Evolutionary conservation across 2,329 filamentous ascomycete species (phyloP), one percentile per base, ranked within the genome.

Genomic region (Paradendryphiella salina): DNA sequence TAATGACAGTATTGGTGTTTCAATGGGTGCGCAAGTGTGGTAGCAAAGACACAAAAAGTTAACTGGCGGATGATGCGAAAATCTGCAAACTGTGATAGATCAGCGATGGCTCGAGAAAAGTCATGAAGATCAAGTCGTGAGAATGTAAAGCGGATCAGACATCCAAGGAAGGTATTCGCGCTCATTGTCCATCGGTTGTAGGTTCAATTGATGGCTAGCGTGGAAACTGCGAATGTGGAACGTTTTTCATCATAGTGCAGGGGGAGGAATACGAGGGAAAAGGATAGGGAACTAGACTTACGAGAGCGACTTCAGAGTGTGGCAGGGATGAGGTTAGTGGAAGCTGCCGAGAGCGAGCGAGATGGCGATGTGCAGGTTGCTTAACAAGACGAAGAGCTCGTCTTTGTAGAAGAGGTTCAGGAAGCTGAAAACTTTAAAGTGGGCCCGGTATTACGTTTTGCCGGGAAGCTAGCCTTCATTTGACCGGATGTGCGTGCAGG

Each of bases 211-310:
- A 80, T 80, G 82, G 81, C 85, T 88, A 85, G 80, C 88, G 87
- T 89, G 87, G 85, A 90, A 90, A 90, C 87, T 90, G 87, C 87
- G 87, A 91, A 90, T 89, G 83, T 78, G 82, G 85, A 80, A 82
- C 81, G 74, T 20, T 46, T 85, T 88, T 88, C 85, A 88, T 89
- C 86, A 88, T 85, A 31, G 33, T 42, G 40, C 26, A 29, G 32
- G 31, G 21, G 14, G 5, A 31, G 37, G 28, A n/a, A n/a, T 20
- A 20, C 20, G n/a, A 8, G 10, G 10, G 4, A 7, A 15, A 18
- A 28, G 9, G 13, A 23, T 5, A 23, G 33, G 21, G 6, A n/a
- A 9, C 18, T 29, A n/a, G 15, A 53, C 50, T 53, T 53, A 53
- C 46, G 29, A 29, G 18, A 45, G 21, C 20, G 13, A 20, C 26